Conservation (phyloP, 257 asterid genomes). For the Echium plantagineum region DNA sequence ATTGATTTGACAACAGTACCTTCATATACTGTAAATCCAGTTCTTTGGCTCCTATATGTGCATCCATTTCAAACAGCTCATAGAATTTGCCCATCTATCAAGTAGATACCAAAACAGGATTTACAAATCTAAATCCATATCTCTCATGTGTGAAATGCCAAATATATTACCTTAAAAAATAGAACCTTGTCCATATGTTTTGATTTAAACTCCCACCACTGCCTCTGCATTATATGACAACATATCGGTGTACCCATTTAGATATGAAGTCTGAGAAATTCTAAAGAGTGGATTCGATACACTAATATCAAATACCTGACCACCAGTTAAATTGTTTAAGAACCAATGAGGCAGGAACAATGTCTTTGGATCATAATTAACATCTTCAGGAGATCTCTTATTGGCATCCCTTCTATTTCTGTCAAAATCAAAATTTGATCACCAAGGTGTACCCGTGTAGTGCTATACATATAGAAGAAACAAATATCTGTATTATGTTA, state of each 20-base stretch:
- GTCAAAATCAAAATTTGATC: conserved; percentile 15
- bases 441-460: no score
- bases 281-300: background rate
- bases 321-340: conserved; percentile 61
- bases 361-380: conserved; percentile 72
- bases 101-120: background rate
- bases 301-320: conserved; percentile 57
- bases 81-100: conserved; percentile 92
- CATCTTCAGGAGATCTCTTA: conserved; percentile 56
- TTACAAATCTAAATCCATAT: background rate
- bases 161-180: conserved; percentile 71
- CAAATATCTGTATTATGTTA: background rate
- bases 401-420: conserved; percentile 78
- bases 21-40: conserved; percentile 96
- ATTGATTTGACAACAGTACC: conserved; percentile 33
- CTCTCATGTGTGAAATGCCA: background rate
- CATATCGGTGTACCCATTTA: conserved; percentile 3
- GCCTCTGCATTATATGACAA: conserved; percentile 50
- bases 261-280: background rate
- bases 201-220: conserved; percentile 99
- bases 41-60: conserved; percentile 93
- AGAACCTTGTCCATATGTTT: conserved; percentile 98
- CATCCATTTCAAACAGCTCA: conserved; percentile 97
- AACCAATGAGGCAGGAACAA: conserved; percentile 69
- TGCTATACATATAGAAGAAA: no score